Conservation (phyloP, 2,329 filamentous ascomycete species). For the Knoxdaviesia proteae region DNA sequence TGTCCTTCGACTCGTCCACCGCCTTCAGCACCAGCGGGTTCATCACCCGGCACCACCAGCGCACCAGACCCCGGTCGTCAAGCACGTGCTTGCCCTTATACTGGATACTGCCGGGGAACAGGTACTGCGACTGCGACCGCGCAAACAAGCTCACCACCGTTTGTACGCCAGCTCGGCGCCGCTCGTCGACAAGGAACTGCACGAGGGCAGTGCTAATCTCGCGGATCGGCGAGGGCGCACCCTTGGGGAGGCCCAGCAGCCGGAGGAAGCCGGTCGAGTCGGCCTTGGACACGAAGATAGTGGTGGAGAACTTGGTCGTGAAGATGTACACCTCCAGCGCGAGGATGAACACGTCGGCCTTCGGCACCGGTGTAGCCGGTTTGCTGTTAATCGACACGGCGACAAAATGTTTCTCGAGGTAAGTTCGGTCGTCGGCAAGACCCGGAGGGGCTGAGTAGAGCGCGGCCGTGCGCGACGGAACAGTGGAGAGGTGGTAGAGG, state of each 20-base stretch:
- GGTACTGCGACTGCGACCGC: conserved; percentile 75
- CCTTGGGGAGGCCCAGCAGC: conserved; percentile 38
- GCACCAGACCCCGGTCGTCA: conserved; percentile 73
- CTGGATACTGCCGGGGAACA: conserved; percentile 81
- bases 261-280: conserved; percentile 83
- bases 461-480: conserved; percentile 50
- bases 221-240: conserved; percentile 52
- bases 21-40: conserved; percentile 47
- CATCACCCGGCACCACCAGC: conserved; percentile 86
- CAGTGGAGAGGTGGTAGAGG: conserved; percentile 74
- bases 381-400: conserved; percentile 25
- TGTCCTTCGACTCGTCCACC: conserved; percentile 4
- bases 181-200: conserved; percentile 46
- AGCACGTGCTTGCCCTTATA: conserved; percentile 76
- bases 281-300: conserved; percentile 87
- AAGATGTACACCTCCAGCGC: conserved; percentile 81
- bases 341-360: conserved; percentile 40
- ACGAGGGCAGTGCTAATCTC: conserved; percentile 58
- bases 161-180: conserved; percentile 41
- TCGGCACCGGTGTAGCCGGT: conserved; percentile 11
- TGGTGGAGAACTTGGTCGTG: conserved; percentile 59
- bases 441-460: conserved; percentile 64
- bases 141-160: conserved; percentile 80
- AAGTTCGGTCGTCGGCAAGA: conserved; percentile 53
- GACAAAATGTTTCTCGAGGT: conserved; percentile 65